Conservation (phyloP, 768 basidiomycete species). For the Dentipellis sp. region DNA sequence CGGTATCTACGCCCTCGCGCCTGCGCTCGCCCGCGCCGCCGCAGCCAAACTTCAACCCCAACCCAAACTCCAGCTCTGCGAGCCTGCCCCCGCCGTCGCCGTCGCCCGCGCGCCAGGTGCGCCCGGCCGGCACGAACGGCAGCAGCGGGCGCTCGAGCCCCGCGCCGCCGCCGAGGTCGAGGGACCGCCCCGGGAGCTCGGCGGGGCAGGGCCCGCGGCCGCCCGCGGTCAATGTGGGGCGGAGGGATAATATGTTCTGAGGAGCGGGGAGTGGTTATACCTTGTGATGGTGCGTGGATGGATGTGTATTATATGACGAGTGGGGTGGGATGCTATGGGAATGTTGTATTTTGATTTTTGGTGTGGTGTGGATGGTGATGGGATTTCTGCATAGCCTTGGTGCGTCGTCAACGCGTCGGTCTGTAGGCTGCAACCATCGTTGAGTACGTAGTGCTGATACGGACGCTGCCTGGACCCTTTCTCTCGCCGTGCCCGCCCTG, state of each 20-base stretch:
- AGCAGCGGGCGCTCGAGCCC: conserved; percentile 24
- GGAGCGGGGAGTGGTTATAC: too few relatives aligned
- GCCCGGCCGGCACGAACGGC: conserved; percentile 4
- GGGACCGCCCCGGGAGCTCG: conserved; percentile 54
- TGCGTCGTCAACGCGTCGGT: too few relatives aligned
- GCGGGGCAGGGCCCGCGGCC: conserved; percentile 32
- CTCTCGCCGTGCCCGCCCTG: too few relatives aligned
- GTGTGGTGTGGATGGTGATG: background rate
- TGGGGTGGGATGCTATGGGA: too few relatives aligned
- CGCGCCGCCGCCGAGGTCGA: conserved; percentile 58
- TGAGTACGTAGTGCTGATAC: too few relatives aligned
- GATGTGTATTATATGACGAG: too few relatives aligned
- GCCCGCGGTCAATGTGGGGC: conserved; percentile 43
- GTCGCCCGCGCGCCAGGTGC: background rate
- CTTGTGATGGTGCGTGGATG: too few relatives aligned
- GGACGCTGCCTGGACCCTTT: too few relatives aligned
- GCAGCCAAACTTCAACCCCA: conserved; percentile 1
- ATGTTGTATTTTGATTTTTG: too few relatives aligned
- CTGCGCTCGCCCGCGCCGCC: conserved; percentile 7
- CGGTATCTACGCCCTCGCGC: conserved; percentile 8
- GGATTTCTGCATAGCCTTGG: too few relatives aligned
- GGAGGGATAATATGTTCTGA: conserved; percentile 58
- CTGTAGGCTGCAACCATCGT: too few relatives aligned
- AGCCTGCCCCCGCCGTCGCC: background rate
- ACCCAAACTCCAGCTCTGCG: too few relatives aligned